phyloP scores from a whole-genome alignment of 176 grass and related monocot genomes.

The Triticum urartu region DNA sequence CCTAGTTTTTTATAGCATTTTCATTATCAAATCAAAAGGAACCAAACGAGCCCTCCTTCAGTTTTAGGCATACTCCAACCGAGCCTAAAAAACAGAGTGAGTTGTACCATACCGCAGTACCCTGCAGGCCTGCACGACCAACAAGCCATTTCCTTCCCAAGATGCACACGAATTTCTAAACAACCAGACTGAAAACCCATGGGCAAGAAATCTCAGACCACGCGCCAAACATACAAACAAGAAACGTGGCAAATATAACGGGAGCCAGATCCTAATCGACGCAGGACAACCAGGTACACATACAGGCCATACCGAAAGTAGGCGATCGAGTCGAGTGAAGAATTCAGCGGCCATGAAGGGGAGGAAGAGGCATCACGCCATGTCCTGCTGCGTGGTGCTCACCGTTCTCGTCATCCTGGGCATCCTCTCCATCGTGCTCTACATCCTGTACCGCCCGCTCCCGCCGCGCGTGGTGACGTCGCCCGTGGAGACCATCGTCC shows the following conservation, averaged over 20 bases:
- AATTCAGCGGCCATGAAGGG: neutral
- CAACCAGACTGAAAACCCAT: slow-evolving; percentile 30
- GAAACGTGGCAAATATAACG: slow-evolving; percentile 18
- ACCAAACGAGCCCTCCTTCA: neutral
- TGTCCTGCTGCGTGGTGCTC: slow-evolving; percentile 34
- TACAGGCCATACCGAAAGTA: neutral
- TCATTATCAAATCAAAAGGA: neutral
- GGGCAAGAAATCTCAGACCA: slow-evolving; percentile 23
- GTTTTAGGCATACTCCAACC: neutral
- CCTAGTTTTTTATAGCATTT: no score
- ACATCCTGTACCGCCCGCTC: slow-evolving; percentile 55
- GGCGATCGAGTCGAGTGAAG: neutral
- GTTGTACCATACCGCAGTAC: neutral
- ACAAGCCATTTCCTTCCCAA: neutral
- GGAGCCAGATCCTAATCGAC: neutral
- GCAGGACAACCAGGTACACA: neutral
- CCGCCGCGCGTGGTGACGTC: slow-evolving; percentile 48
- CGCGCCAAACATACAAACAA: neutral
- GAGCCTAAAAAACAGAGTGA: neutral
- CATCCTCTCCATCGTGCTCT: slow-evolving; percentile 38
- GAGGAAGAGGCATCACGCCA: neutral
- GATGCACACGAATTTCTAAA: slow-evolving; percentile 29
- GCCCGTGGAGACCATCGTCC: slow-evolving; percentile 28
- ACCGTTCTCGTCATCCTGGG: slow-evolving; percentile 33
- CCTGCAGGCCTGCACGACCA: slow-evolving; percentile 16